These are phyloP conservation scores for Torulaspora globosa DNA, from an alignment of 1,139 yeast genomes.

Conservation along the genomic window DNA sequence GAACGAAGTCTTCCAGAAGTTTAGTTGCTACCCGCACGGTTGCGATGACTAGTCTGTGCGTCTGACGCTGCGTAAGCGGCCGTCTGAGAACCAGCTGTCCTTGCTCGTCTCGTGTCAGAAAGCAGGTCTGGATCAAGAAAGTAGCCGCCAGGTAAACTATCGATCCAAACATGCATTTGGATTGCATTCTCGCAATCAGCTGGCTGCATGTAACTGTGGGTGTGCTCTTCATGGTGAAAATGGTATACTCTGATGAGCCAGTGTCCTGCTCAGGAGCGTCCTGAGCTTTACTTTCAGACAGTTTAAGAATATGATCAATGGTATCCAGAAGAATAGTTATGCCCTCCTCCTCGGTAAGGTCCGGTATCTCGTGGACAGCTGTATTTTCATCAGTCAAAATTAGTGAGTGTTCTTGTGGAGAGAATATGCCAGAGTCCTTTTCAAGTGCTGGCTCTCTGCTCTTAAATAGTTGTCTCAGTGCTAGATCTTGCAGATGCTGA, in stretches of 20 bases:
- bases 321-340: constrained; percentile 21
- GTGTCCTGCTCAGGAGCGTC: neutral
- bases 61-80: constrained; percentile 37
- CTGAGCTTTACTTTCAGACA: constrained; percentile 13
- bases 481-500: constrained; percentile 3
- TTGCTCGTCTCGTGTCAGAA: constrained; percentile 39
- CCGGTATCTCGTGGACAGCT: constrained; percentile 4
- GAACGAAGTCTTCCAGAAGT: constrained; percentile 49
- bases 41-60: constrained; percentile 49
- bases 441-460: neutral
- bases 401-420: constrained; percentile 3
- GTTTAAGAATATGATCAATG: constrained; percentile 14
- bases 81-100: constrained; percentile 39
- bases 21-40: constrained; percentile 50
- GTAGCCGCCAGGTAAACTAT: constrained; percentile 30
- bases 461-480: neutral
- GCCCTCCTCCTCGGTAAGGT: constrained; percentile 21
- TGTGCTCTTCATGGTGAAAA: constrained; percentile 31
- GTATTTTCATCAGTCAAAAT: constrained; percentile 1
- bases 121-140: constrained; percentile 35
- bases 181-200: constrained; percentile 31
- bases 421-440: neutral
- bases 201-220: constrained; percentile 30
- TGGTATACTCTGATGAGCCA: constrained; percentile 8
- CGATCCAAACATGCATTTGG: constrained; percentile 32